These are phyloP conservation scores for Pyrus pyrifolia DNA, from an alignment of 306 rosid genomes.

Conservation along the genomic window DNA sequence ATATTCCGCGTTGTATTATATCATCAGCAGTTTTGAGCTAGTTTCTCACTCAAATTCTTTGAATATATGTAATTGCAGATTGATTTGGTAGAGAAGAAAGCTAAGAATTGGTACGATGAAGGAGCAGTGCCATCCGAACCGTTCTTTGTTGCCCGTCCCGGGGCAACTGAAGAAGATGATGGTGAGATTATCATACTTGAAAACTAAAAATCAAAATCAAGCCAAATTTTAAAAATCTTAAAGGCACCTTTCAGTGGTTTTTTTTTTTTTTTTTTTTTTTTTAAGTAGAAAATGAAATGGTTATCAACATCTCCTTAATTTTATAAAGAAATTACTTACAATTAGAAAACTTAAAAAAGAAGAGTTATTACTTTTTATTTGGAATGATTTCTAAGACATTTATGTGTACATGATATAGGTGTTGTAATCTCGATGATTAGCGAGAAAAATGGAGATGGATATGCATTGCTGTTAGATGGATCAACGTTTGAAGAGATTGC, in stretches of 20 bases:
- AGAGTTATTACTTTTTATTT: not conserved
- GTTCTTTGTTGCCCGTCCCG: constrained; percentile 77
- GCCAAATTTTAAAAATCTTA: not conserved
- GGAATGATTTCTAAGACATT: not conserved
- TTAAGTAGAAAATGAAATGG: too few relatives aligned
- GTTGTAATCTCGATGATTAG: constrained; percentile 84
- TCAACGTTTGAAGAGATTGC: constrained; percentile 81
- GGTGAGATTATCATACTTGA: constrained; percentile 32
- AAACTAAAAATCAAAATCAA: not conserved
- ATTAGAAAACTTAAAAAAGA: not conserved
- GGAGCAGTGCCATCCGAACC: constrained; percentile 93
- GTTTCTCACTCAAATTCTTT: not conserved
- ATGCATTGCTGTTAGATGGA: constrained; percentile 74
- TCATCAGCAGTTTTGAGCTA: not conserved
- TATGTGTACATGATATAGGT: constrained; percentile 35
- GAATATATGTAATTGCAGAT: constrained; percentile 30
- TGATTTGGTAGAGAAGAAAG: constrained; percentile 56
- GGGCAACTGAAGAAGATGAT: constrained; percentile 89
- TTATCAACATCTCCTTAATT: too few relatives aligned
- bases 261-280: too few relatives aligned
- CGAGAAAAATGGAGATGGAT: constrained; percentile 70
- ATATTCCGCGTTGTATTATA: not conserved
- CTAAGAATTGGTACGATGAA: constrained; percentile 74
- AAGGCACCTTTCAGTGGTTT: too few relatives aligned
- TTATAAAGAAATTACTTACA: too few relatives aligned